These are phyloP conservation scores for Naganishia randhawae DNA, from an alignment of 768 basidiomycete species.

Conservation along the genomic window DNA sequence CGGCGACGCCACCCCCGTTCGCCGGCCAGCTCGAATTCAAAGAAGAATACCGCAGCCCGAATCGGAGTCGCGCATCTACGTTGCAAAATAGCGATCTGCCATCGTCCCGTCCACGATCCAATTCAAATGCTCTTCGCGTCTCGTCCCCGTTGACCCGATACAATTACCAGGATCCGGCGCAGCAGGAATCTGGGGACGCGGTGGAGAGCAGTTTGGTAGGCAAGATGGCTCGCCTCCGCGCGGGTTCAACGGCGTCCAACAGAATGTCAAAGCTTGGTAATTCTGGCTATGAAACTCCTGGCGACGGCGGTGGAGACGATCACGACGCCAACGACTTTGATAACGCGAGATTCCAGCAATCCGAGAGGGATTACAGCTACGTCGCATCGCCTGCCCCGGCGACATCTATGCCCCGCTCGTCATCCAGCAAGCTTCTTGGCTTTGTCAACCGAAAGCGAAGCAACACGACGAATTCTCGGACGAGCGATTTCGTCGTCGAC, in stretches of 20 bases:
- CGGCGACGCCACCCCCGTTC: not conserved
- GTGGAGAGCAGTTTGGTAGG: not conserved
- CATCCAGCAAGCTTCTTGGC: conserved; percentile 24
- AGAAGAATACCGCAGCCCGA: conserved; percentile 16
- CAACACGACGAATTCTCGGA: conserved; percentile 19
- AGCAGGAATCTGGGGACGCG: not conserved
- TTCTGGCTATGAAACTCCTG: not conserved
- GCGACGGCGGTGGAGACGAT: not conserved
- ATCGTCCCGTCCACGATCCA: conserved; percentile 4
- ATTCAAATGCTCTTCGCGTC: conserved; percentile 8
- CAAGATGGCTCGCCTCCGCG: conserved; percentile 18
- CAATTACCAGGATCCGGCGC: not conserved
- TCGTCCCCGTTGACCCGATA: conserved; percentile 19
- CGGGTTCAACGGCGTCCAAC: conserved; percentile 9
- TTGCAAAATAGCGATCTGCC: conserved; percentile 15
- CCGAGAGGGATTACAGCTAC: conserved; percentile 15
- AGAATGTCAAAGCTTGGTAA: not conserved
- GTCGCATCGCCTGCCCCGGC: not conserved
- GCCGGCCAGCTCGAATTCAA: conserved; percentile 15
- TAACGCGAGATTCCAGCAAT: not conserved
- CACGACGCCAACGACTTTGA: not conserved
- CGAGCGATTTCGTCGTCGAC: conserved; percentile 25
- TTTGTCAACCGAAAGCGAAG: conserved; percentile 21
- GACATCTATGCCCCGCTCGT: not conserved
- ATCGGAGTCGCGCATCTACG: conserved; percentile 12